These are phyloP conservation scores for Alternaria triticimaculans DNA, from an alignment of 2,329 filamentous ascomycete genomes.

Conservation along the genomic window DNA sequence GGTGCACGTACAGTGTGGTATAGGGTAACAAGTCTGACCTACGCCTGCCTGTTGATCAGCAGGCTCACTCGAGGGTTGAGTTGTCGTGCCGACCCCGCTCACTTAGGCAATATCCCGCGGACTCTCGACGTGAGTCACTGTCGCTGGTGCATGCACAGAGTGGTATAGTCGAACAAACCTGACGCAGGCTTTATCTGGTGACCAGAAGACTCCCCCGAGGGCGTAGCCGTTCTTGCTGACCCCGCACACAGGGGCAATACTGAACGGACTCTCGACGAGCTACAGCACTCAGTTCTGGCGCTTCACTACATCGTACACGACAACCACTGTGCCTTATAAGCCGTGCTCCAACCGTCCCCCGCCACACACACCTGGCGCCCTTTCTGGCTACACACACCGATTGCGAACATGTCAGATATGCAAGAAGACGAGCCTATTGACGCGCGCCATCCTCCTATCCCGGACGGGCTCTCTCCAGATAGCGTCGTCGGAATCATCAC, in stretches of 20 bases:
- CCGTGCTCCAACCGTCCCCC: not conserved
- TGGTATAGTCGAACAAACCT: not conserved
- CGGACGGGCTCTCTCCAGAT: conserved; percentile 1
- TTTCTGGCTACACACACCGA: not conserved
- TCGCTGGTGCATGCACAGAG: not conserved
- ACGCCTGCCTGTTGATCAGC: not conserved
- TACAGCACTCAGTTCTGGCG: not conserved
- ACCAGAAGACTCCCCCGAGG: not conserved
- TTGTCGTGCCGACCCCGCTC: not conserved
- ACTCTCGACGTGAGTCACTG: not conserved
- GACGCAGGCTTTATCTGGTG: not conserved
- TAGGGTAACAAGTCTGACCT: not conserved
- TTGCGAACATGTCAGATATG: not conserved
- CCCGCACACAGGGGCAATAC: not conserved
- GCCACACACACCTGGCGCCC: not conserved
- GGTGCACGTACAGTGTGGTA: not conserved
- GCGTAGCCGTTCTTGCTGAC: not conserved
- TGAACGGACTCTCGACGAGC: not conserved
- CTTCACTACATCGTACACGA: not conserved
- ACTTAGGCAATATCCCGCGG: not conserved
- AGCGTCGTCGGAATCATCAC: conserved; percentile 19
- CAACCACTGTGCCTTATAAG: not conserved
- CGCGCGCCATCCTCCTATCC: conserved; percentile 9
- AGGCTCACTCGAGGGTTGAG: not conserved
- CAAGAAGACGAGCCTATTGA: not conserved